These are phyloP conservation scores for Termitomyces sp. DNA, from an alignment of 768 basidiomycete genomes.

Conservation along the genomic window DNA sequence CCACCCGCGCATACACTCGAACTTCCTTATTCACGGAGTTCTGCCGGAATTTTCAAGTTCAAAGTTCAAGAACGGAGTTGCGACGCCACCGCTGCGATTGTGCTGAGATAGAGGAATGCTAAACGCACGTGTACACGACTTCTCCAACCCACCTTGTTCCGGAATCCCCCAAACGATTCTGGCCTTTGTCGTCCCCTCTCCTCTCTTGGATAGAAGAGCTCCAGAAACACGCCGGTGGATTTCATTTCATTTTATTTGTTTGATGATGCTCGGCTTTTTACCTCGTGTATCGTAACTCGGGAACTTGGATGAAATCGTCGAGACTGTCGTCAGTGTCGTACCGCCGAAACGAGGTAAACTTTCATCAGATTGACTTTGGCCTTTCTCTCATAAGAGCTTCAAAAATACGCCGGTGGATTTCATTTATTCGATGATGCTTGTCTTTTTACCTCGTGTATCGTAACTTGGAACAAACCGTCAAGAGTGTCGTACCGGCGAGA, in stretches of 20 bases:
- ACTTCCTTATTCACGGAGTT: neutral
- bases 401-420: no score
- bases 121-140: neutral
- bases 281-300: neutral
- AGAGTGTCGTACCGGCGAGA: no score
- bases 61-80: neutral
- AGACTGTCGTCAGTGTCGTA: no score
- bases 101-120: neutral
- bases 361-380: no score
- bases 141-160: neutral
- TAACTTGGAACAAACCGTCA: no score
- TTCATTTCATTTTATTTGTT: no score
- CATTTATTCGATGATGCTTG: no score
- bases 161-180: neutral
- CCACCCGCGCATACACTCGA: neutral
- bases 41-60: no score
- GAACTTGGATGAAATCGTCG: no score
- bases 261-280: neutral
- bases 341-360: no score
- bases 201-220: no score
- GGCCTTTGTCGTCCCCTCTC: neutral
- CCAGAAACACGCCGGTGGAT: neutral
- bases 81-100: neutral
- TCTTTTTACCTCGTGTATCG: neutral
- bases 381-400: no score